Evolutionary conservation across 2,329 filamentous ascomycete species (phyloP), one percentile per base, ranked within the genome.

Genomic region (Calonectria ilicicola): DNA sequence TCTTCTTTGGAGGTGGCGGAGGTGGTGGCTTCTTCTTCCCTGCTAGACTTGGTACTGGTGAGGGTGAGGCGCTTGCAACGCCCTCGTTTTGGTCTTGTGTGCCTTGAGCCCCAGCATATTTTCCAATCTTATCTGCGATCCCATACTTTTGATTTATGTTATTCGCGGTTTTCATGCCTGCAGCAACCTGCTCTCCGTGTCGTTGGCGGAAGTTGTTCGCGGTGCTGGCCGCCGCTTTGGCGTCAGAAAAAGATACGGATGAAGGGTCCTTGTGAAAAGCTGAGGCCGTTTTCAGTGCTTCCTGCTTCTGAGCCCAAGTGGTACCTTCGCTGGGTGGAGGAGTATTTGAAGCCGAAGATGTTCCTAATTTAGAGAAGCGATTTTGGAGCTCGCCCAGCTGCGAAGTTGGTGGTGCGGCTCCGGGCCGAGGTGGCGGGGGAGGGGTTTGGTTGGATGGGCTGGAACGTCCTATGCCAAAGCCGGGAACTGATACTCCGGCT

Each of bases 401-500:
- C 38, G 84, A 79, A 10, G 75, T 42, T 68, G 75, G 46, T 72
- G 77, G 51, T 75, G 74, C 40, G 75, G 78, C 58, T 62, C 74
- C 46, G 9, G 77, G 73, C 63, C 77, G 78, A 49, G 77, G 77
- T 32, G 81, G 80, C 63, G 78, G 75, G 32, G 78, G 74, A 60
- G 78, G 80, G 49, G 76, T 72, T 51, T 78, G 72, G 67, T 77
- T 73, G 75, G 81, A 62, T 80, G 82, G 70, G 75, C 80, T 77
- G 79, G 73, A 75, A 76, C 80, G 78, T 69, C 91, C 92, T 73
- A 98, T 97, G 6, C 93, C 93, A 5, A 98, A 86, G 0, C 90
- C 93, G 0, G 95, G 93, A 0, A 98, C 94, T 0, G 92, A 94
- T 7, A 98, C 88, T 1, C 95, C 95, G 1, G 94, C 92, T 44